phyloP scores from a whole-genome alignment of 2,329 filamentous ascomycete genomes.

The Waltergamsia citrina region DNA sequence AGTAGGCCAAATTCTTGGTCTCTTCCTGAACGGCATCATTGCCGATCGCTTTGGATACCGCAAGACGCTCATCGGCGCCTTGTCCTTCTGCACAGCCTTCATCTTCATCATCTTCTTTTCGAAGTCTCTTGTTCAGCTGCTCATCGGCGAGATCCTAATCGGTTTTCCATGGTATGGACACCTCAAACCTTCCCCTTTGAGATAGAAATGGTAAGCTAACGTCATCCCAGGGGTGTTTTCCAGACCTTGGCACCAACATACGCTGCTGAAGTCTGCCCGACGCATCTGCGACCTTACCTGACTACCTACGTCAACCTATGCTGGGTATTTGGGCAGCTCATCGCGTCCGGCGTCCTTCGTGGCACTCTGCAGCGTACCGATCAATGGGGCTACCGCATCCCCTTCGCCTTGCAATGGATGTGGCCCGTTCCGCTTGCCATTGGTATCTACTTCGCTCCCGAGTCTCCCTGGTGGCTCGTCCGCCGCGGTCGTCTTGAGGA shows the following conservation, averaged over 20 bases:
- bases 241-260: slow-evolving; percentile 37
- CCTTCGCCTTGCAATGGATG: slow-evolving; percentile 32
- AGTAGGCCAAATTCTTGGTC: slow-evolving; percentile 39
- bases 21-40: slow-evolving; percentile 37
- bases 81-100: slow-evolving; percentile 27
- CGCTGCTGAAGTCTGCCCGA: slow-evolving; percentile 35
- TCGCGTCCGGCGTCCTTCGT: slow-evolving; percentile 26
- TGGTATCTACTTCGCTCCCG: slow-evolving; percentile 25
- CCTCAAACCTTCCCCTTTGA: neutral
- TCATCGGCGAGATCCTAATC: slow-evolving; percentile 34
- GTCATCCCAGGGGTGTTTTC: slow-evolving; percentile 23
- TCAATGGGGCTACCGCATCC: slow-evolving; percentile 31
- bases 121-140: slow-evolving; percentile 25
- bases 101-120: slow-evolving; percentile 41
- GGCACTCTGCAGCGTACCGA: slow-evolving; percentile 20
- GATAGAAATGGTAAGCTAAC: neutral
- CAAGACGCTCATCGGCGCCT: slow-evolving; percentile 33
- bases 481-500: slow-evolving; percentile 22
- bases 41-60: slow-evolving; percentile 36
- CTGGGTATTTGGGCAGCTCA: slow-evolving; percentile 25
- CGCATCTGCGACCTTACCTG: slow-evolving; percentile 36
- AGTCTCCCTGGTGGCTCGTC: slow-evolving; percentile 34
- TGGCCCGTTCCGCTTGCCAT: slow-evolving; percentile 29
- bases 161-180: slow-evolving; percentile 29
- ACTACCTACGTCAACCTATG: slow-evolving; percentile 25